Evolutionary conservation across 768 basidiomycete species (phyloP), one percentile per base, ranked within the genome.

Genomic region (Hygrophorus pudorinus): DNA sequence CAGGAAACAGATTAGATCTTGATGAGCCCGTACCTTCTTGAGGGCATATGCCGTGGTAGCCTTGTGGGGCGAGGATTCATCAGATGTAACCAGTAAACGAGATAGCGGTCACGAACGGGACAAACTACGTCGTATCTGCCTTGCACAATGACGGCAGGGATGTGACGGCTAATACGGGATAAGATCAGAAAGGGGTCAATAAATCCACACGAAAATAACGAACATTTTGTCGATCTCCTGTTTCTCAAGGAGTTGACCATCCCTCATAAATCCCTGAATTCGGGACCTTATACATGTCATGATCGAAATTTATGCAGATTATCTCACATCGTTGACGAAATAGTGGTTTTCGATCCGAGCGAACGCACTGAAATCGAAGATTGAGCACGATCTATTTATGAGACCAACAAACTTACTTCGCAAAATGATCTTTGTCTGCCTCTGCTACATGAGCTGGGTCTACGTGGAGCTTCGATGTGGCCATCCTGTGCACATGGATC

Each of bases 71-170:
- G 42, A 16, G 10, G 16, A 9, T 9, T n/a, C n/a, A 17, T 37
- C 18, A 28, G 38, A 16, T 11, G 39, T 24, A 18, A 11, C 31
- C 17, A 28, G 4, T 17, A 18, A 11, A 43, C 12, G 7, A 40
- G 13, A 33, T 27, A 20, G 6, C 10, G 46, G 29, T 2, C 11
- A 51, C 75, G 30, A 62, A 89, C 82, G 8, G 90, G 86, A 57
- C 91, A 96, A 38, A 96, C 75, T 11, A 86, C 77, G 53, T 93
- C 91, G 54, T 93, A 93, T 62, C 91, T 71, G 31, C 89, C 88
- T 67, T 92, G 89, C 3, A 91, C 73, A 32, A 87, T 73, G 41
- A 83, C 67, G 7, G 78, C 78, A 14, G 91, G 91, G 52, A 96
- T 90, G 63, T 91, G 80, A 11, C 91, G 87, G 51, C 89, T 92